phyloP scores from a whole-genome alignment of 2,329 filamentous ascomycete genomes.

The Chalaropsis thielavioides region DNA sequence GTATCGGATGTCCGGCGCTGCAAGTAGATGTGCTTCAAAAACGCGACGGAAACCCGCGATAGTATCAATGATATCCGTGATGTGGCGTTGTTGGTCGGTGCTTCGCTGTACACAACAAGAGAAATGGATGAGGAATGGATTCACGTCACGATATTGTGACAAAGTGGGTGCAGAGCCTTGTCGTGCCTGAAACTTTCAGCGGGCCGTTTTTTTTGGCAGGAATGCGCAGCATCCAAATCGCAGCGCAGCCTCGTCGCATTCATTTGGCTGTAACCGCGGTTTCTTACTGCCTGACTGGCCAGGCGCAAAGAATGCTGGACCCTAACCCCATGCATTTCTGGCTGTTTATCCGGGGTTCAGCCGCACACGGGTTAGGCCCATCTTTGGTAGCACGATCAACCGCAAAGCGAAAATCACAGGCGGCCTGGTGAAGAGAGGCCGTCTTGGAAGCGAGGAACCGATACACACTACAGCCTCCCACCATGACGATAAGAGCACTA shows the following conservation, averaged over 20 bases:
- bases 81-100: not conserved
- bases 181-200: not conserved
- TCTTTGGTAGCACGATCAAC: not conserved
- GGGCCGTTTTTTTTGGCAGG: not conserved
- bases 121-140: not conserved
- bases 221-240: not conserved
- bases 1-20: not conserved
- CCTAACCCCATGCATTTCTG: not conserved
- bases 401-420: not conserved
- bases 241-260: not conserved
- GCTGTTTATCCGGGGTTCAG: not conserved
- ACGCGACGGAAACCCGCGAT: not conserved
- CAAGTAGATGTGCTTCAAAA: not conserved
- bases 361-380: slow-evolving; percentile 2
- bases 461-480: slow-evolving; percentile 19
- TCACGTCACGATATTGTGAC: not conserved
- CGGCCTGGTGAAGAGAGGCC: not conserved
- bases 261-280: not conserved
- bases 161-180: not conserved
- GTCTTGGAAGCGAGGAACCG: not conserved
- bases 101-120: not conserved
- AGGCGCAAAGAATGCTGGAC: not conserved
- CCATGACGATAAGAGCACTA: slow-evolving; percentile 43
- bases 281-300: not conserved
- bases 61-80: not conserved